Evolutionary conservation across 495 filamentous ascomycete genomes (phyloP).

Genomic region (Cercophora sp.): DNA sequence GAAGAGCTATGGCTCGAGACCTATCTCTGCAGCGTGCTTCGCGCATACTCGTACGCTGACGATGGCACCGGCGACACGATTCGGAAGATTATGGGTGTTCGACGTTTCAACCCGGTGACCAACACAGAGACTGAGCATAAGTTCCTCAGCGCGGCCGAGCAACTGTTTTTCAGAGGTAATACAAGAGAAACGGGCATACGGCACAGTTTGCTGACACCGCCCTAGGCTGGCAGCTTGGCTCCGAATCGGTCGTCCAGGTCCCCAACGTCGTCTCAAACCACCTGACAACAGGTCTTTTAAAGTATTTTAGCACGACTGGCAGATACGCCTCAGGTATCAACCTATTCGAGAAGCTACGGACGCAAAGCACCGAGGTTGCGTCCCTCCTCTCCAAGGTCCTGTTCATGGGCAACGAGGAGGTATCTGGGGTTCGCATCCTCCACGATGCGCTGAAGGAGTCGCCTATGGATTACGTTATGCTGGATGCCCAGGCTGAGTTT

Average conservation of each 20-base stretch:
- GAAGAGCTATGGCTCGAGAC: constrained; percentile 96
- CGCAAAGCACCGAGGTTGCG: constrained; percentile 86
- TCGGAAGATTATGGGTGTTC: constrained; percentile 86
- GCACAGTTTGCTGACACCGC: constrained; percentile 7
- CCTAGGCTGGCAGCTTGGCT: constrained; percentile 88
- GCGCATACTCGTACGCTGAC: constrained; percentile 95
- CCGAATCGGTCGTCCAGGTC: constrained; percentile 95
- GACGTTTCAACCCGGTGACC: constrained; percentile 94
- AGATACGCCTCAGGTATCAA: constrained; percentile 96
- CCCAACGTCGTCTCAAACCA: constrained; percentile 97
- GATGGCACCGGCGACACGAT: constrained; percentile 88
- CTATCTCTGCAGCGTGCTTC: constrained; percentile 86
- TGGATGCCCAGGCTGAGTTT: constrained; percentile 93
- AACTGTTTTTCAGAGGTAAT: constrained; percentile 86
- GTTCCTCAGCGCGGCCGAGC: constrained; percentile 92
- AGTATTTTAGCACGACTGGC: constrained; percentile 94
- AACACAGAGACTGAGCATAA: constrained; percentile 96
- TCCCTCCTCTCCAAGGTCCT: constrained; percentile 86
- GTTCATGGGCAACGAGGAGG: constrained; percentile 92
- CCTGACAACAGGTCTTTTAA: constrained; percentile 83
- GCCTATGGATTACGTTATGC: constrained; percentile 92
- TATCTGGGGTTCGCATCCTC: constrained; percentile 83
- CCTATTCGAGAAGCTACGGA: constrained; percentile 91
- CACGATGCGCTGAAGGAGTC: constrained; percentile 84
- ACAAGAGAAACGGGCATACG: not conserved